Conservation (phyloP, 208 protist genomes). For the Leishmania braziliensis region DNA sequence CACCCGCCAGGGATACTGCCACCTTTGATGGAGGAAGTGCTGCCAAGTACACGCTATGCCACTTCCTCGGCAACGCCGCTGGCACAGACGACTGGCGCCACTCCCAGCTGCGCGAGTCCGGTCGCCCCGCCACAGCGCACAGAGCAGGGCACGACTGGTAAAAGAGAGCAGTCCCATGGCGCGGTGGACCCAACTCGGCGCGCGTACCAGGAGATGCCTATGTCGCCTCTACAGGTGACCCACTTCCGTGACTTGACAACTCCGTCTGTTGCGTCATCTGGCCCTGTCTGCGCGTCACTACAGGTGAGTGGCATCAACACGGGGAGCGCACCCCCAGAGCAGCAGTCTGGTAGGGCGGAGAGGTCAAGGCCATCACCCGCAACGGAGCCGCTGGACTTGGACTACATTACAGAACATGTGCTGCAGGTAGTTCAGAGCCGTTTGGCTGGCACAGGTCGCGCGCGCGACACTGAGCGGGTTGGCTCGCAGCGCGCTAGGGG, state of each 20-base stretch:
- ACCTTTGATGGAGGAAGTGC: conserved; percentile 16
- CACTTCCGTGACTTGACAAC: conserved; percentile 7
- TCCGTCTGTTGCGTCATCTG: conserved; percentile 8
- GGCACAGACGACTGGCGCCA: background rate
- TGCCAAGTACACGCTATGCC: conserved; percentile 19
- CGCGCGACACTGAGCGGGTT: background rate
- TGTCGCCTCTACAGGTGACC: conserved; percentile 15
- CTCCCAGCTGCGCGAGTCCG: conserved; percentile 3
- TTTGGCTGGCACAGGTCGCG: background rate
- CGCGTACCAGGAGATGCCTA: conserved; percentile 10
- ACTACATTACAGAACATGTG: conserved; percentile 26
- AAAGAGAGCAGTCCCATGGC: background rate
- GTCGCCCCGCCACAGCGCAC: background rate
- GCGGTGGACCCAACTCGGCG: conserved; percentile 12
- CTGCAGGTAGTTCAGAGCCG: conserved; percentile 16
- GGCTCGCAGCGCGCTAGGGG: background rate
- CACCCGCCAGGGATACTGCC: conserved; percentile 2
- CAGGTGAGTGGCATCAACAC: background rate
- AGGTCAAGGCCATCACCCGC: background rate
- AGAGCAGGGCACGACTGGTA: background rate
- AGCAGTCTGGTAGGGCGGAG: background rate
- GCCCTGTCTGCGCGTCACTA: conserved; percentile 1
- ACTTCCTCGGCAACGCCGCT: conserved; percentile 4
- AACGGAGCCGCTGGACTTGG: conserved; percentile 7
- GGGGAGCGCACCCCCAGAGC: background rate